Evolutionary conservation across 805 yeast species (phyloP).

Genomic region (Monosporozyma yasuniensis): DNA sequence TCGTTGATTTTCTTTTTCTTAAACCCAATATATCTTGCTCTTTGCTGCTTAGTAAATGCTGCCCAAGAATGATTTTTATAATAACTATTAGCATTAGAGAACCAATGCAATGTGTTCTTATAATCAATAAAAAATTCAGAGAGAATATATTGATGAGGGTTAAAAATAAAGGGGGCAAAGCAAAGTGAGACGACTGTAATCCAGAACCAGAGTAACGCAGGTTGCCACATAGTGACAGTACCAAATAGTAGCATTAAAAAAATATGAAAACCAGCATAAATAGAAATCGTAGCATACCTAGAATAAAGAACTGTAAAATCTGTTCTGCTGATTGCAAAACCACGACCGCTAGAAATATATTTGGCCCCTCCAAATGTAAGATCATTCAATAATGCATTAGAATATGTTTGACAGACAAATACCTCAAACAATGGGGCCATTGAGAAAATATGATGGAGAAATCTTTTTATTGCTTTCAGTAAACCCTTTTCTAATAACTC

Average conservation of each 20-base stretch:
- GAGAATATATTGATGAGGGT: conserved; percentile 69
- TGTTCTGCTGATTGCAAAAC: conserved; percentile 78
- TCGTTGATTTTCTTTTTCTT: conserved; percentile 65
- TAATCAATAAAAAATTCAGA: conserved; percentile 65
- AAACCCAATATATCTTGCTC: conserved; percentile 89
- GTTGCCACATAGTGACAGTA: conserved; percentile 73
- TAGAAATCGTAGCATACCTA: conserved; percentile 64
- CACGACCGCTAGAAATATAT: conserved; percentile 88
- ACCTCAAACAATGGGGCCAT: conserved; percentile 90
- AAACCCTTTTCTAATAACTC: conserved; percentile 82
- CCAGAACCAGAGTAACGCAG: conserved; percentile 68
- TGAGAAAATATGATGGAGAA: conserved; percentile 68
- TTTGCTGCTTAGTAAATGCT: conserved; percentile 57
- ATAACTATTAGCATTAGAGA: conserved; percentile 66
- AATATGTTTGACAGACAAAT: conserved; percentile 88
- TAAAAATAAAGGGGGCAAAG: conserved; percentile 64
- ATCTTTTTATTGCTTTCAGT: conserved; percentile 61
- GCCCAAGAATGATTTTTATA: conserved; percentile 74
- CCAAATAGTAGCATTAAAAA: conserved; percentile 67
- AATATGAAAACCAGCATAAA: conserved; percentile 67
- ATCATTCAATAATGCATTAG: conserved; percentile 66
- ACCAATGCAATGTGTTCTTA: conserved; percentile 58
- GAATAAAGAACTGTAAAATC: conserved; percentile 68
- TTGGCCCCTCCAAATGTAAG: conserved; percentile 85
- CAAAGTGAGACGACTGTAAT: conserved; percentile 56